Conservation (phyloP, 1,284 basidiomycete species). For the Malassezia sp. region DNA sequence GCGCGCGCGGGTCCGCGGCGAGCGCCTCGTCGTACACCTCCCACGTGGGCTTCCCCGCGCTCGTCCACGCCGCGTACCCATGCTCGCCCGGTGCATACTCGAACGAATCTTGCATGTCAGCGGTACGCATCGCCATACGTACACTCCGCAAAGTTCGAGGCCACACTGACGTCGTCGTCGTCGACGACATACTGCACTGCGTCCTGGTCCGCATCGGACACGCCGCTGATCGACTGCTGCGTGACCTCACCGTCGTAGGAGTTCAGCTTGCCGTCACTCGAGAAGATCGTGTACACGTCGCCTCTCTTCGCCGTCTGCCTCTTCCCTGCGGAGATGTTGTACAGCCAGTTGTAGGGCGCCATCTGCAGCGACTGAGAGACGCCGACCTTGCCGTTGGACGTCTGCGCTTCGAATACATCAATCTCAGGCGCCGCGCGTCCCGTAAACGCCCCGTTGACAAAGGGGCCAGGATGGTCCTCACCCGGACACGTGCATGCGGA, state of each 20-base stretch:
- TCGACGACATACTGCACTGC: slow-evolving; percentile 10
- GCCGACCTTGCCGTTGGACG: slow-evolving; percentile 45
- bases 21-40: slow-evolving; percentile 60
- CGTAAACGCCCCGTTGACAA: slow-evolving; percentile 51
- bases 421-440: slow-evolving; percentile 61
- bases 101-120: slow-evolving; percentile 6
- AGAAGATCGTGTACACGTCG: slow-evolving; percentile 8
- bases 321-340: slow-evolving; percentile 34
- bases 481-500: slow-evolving; percentile 59
- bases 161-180: background rate
- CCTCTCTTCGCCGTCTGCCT: too few relatives aligned
- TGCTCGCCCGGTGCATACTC: slow-evolving; percentile 8
- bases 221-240: slow-evolving; percentile 31
- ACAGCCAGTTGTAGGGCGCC: slow-evolving; percentile 55
- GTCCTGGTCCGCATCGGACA: background rate
- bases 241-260: slow-evolving; percentile 32
- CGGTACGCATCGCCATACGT: too few relatives aligned
- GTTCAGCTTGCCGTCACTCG: slow-evolving; percentile 19
- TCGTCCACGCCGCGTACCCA: slow-evolving; percentile 25
- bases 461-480: slow-evolving; percentile 72
- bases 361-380: slow-evolving; percentile 69
- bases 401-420: slow-evolving; percentile 58
- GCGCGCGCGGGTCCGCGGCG: slow-evolving; percentile 55
- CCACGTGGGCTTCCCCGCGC: slow-evolving; percentile 25
- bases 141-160: too few relatives aligned